Evolutionary conservation across 2,329 filamentous ascomycete genomes (phyloP).

Genomic region (Boeremia lycopersici): DNA sequence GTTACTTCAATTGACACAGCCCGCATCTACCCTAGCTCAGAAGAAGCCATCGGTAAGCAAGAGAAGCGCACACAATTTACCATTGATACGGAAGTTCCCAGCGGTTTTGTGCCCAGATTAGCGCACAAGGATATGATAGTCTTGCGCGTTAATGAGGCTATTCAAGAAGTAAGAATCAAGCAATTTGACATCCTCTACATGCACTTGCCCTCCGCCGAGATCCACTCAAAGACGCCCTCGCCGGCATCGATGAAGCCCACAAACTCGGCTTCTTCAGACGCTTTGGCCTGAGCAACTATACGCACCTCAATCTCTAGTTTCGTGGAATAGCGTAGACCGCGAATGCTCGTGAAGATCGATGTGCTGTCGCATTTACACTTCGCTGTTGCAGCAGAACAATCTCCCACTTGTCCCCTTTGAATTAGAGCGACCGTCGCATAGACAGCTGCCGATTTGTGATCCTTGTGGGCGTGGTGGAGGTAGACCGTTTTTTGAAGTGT

Average conservation of each 20-base stretch:
- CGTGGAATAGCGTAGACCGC: too few relatives aligned
- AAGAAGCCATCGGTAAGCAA: neutral
- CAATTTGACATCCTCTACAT: slow-evolving; percentile 28
- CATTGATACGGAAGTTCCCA: neutral
- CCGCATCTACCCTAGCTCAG: neutral
- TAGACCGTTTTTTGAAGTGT: too few relatives aligned
- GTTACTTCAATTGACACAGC: neutral
- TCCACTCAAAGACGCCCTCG: slow-evolving; percentile 38
- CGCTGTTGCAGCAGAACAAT: too few relatives aligned
- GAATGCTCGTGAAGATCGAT: too few relatives aligned
- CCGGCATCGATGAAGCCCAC: slow-evolving; percentile 39
- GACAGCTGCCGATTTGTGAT: too few relatives aligned
- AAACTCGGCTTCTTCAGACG: slow-evolving; percentile 42
- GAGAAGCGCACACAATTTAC: neutral
- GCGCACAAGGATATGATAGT: neutral
- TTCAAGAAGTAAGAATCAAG: neutral
- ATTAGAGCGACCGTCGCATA: too few relatives aligned
- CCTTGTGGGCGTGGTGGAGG: too few relatives aligned
- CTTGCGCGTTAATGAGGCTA: neutral
- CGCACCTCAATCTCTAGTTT: too few relatives aligned
- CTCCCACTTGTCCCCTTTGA: too few relatives aligned
- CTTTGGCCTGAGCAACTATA: slow-evolving; percentile 45
- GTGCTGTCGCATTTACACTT: too few relatives aligned
- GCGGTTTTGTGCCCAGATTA: neutral
- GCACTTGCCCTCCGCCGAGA: slow-evolving; percentile 35